These are phyloP conservation scores for Pseudocercospora eumusae DNA, from an alignment of 2,329 filamentous ascomycete species.

Conservation along the genomic window DNA sequence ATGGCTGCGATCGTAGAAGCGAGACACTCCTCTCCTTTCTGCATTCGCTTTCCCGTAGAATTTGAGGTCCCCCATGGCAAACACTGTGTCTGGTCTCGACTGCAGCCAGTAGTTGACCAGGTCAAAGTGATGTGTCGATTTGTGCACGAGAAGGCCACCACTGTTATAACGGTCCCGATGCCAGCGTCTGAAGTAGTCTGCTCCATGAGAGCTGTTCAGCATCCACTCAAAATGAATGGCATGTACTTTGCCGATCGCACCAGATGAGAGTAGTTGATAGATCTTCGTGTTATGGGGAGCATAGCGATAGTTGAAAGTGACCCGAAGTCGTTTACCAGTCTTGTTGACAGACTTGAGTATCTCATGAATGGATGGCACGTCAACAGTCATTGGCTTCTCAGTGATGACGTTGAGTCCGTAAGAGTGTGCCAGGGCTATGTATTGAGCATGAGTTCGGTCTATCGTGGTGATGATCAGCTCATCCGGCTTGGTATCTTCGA, in stretches of 20 bases:
- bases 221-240: conserved; percentile 66
- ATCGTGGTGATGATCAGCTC: conserved; percentile 65
- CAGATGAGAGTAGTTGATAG: conserved; percentile 55
- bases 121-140: conserved; percentile 65
- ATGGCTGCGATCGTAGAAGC: conserved; percentile 55
- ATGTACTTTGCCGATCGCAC: conserved; percentile 58
- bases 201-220: conserved; percentile 62
- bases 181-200: conserved; percentile 66
- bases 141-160: conserved; percentile 62
- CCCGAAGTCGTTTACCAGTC: conserved; percentile 54
- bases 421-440: conserved; percentile 62
- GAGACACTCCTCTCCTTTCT: conserved; percentile 54
- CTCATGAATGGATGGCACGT: conserved; percentile 55
- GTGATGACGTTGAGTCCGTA: conserved; percentile 63
- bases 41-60: conserved; percentile 66
- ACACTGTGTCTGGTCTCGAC: conserved; percentile 57
- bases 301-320: conserved; percentile 66
- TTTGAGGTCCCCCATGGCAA: conserved; percentile 59
- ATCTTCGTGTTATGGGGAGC: conserved; percentile 66
- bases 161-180: conserved; percentile 63
- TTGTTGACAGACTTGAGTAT: conserved; percentile 59
- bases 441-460: conserved; percentile 62
- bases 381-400: conserved; percentile 67
- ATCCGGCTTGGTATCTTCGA: conserved; percentile 58
- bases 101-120: conserved; percentile 65